Percentiles rank a stretch among this genome's conserved stretches.
Evolutionary conservation across 2,329 filamentous ascomycete species (phyloP).

Genomic region (Beauveria bassiana): DNA sequence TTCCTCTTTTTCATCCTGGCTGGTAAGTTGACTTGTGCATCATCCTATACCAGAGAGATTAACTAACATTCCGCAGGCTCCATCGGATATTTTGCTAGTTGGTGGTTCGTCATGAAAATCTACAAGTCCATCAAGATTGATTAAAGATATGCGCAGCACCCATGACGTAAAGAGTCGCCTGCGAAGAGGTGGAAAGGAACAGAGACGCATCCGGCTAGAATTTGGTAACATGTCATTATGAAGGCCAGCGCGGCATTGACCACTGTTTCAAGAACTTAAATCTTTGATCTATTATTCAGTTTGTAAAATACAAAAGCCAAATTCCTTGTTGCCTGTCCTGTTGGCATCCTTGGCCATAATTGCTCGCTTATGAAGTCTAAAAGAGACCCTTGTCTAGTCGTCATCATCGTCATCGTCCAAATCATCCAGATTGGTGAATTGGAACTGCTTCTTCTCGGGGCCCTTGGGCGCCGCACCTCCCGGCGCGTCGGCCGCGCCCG

Average conservation of each 20-base stretch:
- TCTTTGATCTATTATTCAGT: conserved; percentile 5
- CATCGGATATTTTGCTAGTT: conserved; percentile 92
- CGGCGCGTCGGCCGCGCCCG: conserved; percentile 18
- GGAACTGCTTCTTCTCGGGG: conserved; percentile 45
- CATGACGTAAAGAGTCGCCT: neutral
- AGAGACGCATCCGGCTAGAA: neutral
- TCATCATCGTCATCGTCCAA: conserved; percentile 42
- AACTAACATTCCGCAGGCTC: conserved; percentile 52
- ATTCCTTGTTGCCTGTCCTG: neutral
- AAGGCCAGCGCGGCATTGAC: conserved; percentile 7
- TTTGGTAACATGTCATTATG: conserved; percentile 1
- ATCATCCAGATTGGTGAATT: conserved; percentile 47
- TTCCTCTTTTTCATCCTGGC: conserved; percentile 91
- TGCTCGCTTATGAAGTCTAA: conserved; percentile 2
- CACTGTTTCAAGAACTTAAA: conserved; percentile 3
- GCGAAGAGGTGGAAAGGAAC: neutral
- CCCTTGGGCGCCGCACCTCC: conserved; percentile 19
- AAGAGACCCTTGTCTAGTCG: conserved; percentile 17
- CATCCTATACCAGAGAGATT: neutral
- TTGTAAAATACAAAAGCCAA: conserved; percentile 10
- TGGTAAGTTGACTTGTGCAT: conserved; percentile 50
- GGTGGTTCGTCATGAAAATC: conserved; percentile 89
- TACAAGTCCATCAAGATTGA: conserved; percentile 99
- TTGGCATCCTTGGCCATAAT: neutral
- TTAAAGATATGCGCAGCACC: conserved; percentile 32